Conservation (phyloP, 108 stramenopile species). For the Cyclotella atomus region DNA sequence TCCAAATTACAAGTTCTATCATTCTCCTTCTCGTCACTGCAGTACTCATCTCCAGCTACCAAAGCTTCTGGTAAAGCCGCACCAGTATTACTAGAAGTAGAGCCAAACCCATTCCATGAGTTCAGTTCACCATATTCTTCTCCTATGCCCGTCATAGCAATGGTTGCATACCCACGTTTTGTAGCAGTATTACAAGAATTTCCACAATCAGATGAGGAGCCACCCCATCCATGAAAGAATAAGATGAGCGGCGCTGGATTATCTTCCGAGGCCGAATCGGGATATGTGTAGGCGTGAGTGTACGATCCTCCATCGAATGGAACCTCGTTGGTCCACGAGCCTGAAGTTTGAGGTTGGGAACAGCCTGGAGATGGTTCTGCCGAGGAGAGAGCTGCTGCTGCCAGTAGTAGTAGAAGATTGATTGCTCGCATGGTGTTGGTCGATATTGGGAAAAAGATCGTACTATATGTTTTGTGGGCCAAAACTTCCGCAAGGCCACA, state of each 20-base stretch:
- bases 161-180: slow-evolving; percentile 11
- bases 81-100: not conserved
- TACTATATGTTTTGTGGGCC: no score
- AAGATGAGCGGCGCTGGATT: slow-evolving; percentile 22
- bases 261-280: not conserved
- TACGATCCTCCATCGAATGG: slow-evolving; percentile 7
- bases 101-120: slow-evolving; percentile 26
- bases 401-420: no score
- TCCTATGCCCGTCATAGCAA: slow-evolving; percentile 21
- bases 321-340: not conserved
- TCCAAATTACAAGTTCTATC: slow-evolving; percentile 19
- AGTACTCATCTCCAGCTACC: not conserved
- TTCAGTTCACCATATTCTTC: slow-evolving; percentile 2
- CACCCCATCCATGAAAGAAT: slow-evolving; percentile 37
- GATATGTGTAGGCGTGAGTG: slow-evolving; percentile 11
- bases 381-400: no score
- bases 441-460: no score
- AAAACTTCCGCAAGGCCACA: no score
- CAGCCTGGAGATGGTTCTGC: not conserved
- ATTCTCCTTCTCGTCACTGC: not conserved
- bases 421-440: no score
- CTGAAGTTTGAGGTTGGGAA: not conserved
- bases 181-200: not conserved
- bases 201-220: slow-evolving; percentile 6
- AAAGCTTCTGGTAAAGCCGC: slow-evolving; percentile 8